Base-by-base conservation (phyloP, 371 early-diverging fungal genomes). In the Syncephalis plumigaleata region DNA sequence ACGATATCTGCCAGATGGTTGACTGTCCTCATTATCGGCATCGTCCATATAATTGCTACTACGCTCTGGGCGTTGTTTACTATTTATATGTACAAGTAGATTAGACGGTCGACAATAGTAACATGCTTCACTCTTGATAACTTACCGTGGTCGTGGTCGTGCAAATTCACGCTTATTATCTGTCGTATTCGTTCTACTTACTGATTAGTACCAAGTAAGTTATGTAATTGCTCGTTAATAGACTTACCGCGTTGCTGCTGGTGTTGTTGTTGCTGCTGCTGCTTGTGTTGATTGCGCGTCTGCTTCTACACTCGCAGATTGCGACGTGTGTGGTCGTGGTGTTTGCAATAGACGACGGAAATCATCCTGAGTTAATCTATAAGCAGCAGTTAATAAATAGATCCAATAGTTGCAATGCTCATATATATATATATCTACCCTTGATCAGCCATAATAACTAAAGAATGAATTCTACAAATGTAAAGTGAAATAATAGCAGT, bases 271-370 rank as follows among this genome's bases (percentile, higher is more conserved):
- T 23, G 64, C 61, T 16, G 65, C 64, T 27, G 56, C 55, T 21
- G 60, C 68, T 55, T n/a, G n/a, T n/a, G n/a, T n/a, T n/a, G n/a
- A n/a, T n/a, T n/a, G n/a, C n/a, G n/a, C n/a, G n/a, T n/a, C 61
- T 65, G 52, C 53, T 57, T 42, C 51, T 58, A 24, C 52, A 59
- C 7, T 31, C 7, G 7, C 11, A 7, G 31, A 31, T 31, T 31
- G 31, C 31, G 31, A 31, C 37, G 55, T 52, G 9, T 64, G 61
- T 2, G 68, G 62, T 27, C 83, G 72, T 11, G 87, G 87, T 3
- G 87, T 86, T 18, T 79, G 73, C 37, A 86, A 54, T n/a, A 86
- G 57, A 43, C 71, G 76, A 36, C 84, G 67, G 55, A 86, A 86
- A 53, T 86, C 87, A 51, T 84, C 82, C 59, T 86, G 87, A 20